These are phyloP conservation scores for Eragrostis tef DNA, from an alignment of 202 grass and related monocot species.

Conservation along the genomic window DNA sequence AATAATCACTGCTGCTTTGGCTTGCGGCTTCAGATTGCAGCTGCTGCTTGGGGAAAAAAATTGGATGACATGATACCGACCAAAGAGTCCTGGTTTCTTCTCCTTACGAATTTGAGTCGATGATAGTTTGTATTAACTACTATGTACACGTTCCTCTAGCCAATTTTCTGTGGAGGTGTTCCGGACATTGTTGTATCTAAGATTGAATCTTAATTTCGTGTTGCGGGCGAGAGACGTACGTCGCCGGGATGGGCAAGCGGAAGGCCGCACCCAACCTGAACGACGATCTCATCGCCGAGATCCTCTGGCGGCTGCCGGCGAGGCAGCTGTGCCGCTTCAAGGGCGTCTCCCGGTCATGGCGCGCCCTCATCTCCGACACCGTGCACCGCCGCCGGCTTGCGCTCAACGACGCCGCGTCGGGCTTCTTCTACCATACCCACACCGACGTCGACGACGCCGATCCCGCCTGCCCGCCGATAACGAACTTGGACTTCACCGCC, in stretches of 20 bases:
- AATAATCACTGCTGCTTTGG: no score
- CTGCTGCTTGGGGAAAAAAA: no score
- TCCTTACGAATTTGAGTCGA: no score
- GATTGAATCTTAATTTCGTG: neutral
- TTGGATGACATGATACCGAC: no score
- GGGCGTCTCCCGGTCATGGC: slow-evolving; percentile 10
- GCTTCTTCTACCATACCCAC: neutral
- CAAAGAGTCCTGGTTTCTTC: no score
- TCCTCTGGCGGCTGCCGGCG: slow-evolving; percentile 3
- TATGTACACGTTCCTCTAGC: no score
- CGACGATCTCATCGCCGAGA: neutral
- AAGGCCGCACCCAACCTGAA: neutral
- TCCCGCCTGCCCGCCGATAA: neutral
- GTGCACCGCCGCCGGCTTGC: neutral
- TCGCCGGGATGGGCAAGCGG: neutral
- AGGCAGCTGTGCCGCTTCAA: neutral
- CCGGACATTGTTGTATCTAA: no score
- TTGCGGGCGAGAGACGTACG: neutral
- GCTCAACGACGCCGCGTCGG: neutral
- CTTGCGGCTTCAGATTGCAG: no score
- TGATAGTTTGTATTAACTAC: no score
- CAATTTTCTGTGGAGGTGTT: no score
- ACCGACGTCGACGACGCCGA: no score
- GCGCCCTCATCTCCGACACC: neutral
- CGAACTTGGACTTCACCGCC: neutral